Base-by-base conservation (phyloP, 176 grass and related monocot species). In the Ensete ventricosum region DNA sequence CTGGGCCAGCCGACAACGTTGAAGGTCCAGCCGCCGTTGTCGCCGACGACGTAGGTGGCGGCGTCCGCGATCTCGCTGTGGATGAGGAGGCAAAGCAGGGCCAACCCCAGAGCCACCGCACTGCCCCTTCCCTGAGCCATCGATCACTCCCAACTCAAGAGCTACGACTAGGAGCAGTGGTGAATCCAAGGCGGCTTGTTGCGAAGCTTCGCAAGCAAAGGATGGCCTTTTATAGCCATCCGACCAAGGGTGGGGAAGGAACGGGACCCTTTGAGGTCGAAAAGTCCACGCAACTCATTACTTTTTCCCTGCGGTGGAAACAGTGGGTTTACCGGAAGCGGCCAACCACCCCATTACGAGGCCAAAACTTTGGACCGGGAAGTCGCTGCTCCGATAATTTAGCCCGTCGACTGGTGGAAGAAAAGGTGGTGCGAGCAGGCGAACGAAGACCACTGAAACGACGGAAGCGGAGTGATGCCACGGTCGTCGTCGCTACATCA, bases 41-140 rank as follows among this genome's bases (percentile, higher is more conserved):
- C 89, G 67, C 92, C 93, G 74, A 92, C 93, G 0, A 80, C 83
- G 80, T 90, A 97, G 70, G 86, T 53, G 20, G 86, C 88, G 6
- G 85, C 90, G 82, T 87, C 85, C 24, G 87, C 87, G 54, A 88
- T 0, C 72, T 92, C 76, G 52, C 81, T 79, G 86, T 87, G 83
- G 67, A 74, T 12, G 24, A 97, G 78, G 79, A 96, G 85, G 77
- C 83, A 90, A 54, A 89, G 83, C 83, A 92, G 67, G 34, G 73
- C 67, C 62, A 84, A 12, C 10, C 75, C 83, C 19, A 88, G 51
- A 62, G 67, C 76, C 53, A 51, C 71, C 26, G 82, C 93, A 85
- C 90, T 88, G 82, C 90, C 87, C 23, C 93, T 93, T 93, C 90
- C 88, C 93, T 77, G 79, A 57, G 77, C 88, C 88, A 93, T 91